These are phyloP conservation scores for Botryobasidium botryosum DNA, from an alignment of 768 basidiomycete genomes.

Conservation along the genomic window DNA sequence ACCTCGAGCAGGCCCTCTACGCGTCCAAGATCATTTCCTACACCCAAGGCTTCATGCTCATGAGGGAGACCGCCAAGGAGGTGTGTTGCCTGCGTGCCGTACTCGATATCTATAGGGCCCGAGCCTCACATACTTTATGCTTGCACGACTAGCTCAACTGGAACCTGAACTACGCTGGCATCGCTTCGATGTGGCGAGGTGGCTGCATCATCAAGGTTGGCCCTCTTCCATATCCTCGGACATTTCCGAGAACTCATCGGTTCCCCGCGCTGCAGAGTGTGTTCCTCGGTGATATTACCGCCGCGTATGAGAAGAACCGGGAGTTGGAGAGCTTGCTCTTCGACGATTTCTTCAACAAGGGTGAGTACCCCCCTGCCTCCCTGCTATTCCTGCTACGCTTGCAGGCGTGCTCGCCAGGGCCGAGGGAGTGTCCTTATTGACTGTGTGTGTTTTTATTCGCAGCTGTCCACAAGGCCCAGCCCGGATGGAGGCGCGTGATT, in stretches of 20 bases:
- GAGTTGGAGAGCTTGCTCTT: slow-evolving; percentile 85
- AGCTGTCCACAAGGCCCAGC: slow-evolving; percentile 89
- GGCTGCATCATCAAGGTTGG: slow-evolving; percentile 95
- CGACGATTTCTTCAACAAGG: slow-evolving; percentile 95
- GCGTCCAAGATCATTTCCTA: slow-evolving; percentile 99
- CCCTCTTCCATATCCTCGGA: neutral
- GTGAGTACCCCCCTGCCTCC: slow-evolving; percentile 20
- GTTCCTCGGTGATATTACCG: slow-evolving; percentile 84
- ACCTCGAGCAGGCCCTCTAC: slow-evolving; percentile 97
- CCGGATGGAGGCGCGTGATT: slow-evolving; percentile 93
- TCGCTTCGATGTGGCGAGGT: slow-evolving; percentile 98
- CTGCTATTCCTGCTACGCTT: neutral
- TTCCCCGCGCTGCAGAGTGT: slow-evolving; percentile 37
- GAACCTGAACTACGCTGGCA: slow-evolving; percentile 95
- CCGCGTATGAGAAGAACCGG: slow-evolving; percentile 73
- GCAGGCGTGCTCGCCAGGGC: neutral
- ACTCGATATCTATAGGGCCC: slow-evolving; percentile 15
- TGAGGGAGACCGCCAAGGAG: slow-evolving; percentile 96
- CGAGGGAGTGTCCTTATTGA: no score
- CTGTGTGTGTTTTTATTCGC: neutral
- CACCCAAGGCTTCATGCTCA: slow-evolving; percentile 98
- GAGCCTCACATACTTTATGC: neutral
- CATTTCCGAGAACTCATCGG: neutral
- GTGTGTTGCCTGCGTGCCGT: slow-evolving; percentile 21
- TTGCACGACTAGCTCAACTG: slow-evolving; percentile 39